phyloP scores from a whole-genome alignment of 2,329 filamentous ascomycete species.

The Fonsecaea nubica region DNA sequence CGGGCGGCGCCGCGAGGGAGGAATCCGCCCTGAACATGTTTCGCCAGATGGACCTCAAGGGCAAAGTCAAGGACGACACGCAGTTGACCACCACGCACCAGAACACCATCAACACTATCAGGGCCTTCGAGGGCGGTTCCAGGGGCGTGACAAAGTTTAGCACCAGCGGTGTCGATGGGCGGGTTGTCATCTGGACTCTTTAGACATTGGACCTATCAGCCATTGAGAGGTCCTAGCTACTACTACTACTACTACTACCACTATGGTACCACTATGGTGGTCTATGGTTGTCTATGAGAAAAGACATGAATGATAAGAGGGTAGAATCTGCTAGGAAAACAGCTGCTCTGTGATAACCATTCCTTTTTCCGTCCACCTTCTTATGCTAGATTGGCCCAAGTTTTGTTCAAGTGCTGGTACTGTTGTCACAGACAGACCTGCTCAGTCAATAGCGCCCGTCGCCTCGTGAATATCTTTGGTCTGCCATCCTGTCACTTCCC shows the following conservation, averaged over 20 bases:
- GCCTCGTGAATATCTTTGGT: background rate
- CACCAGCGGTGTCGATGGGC: slow-evolving; percentile 83
- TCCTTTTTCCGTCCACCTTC: background rate
- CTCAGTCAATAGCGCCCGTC: background rate
- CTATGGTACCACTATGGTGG: too few relatives aligned
- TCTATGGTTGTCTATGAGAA: too few relatives aligned
- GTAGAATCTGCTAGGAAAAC: background rate
- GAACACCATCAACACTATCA: slow-evolving; percentile 88
- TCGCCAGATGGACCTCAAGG: slow-evolving; percentile 97
- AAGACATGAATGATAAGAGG: too few relatives aligned
- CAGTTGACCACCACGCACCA: slow-evolving; percentile 95
- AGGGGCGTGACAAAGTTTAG: slow-evolving; percentile 78
- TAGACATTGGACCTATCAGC: slow-evolving; percentile 45
- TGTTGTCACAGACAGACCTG: background rate
- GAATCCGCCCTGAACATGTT: slow-evolving; percentile 98
- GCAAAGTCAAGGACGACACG: slow-evolving; percentile 88
- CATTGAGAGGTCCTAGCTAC: background rate
- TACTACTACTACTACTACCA: background rate
- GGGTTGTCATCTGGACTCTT: slow-evolving; percentile 77
- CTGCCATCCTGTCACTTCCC: background rate
- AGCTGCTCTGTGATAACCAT: background rate
- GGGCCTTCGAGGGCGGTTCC: slow-evolving; percentile 72
- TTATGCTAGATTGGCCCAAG: background rate
- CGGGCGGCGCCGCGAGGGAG: slow-evolving; percentile 70
- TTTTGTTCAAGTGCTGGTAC: background rate